Evolutionary conservation across 768 basidiomycete genomes (phyloP).

Genomic region (Cantharellus cinnabarinus): DNA sequence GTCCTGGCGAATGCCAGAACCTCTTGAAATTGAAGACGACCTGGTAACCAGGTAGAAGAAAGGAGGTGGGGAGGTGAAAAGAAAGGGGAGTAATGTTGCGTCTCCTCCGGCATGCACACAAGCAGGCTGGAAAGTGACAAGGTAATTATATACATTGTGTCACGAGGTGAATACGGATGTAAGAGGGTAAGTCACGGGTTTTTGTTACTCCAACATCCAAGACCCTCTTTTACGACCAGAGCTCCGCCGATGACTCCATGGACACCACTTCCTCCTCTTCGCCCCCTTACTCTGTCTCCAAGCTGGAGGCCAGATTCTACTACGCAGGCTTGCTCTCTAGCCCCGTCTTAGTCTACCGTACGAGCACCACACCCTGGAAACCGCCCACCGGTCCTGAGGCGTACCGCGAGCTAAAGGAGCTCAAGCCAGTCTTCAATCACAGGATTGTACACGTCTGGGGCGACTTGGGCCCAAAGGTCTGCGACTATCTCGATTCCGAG

Average conservation of each 20-base stretch:
- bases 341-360: conserved; percentile 15
- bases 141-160: not conserved
- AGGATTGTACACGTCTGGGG: conserved; percentile 9
- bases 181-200: no score
- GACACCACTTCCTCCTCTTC: not conserved
- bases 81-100: no score
- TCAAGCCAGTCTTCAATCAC: conserved; percentile 12
- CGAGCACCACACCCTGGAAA: conserved; percentile 11
- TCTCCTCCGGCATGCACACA: no score
- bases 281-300: not conserved
- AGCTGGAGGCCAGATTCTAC: conserved; percentile 11
- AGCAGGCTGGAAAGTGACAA: no score
- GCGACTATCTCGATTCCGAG: conserved; percentile 2
- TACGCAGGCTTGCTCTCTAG: conserved; percentile 16
- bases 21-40: no score
- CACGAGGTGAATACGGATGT: no score
- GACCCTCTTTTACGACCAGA: not conserved
- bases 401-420: conserved; percentile 13
- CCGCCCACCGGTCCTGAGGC: conserved; percentile 13
- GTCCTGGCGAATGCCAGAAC: no score
- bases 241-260: not conserved
- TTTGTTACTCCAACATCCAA: not conserved
- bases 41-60: no score
- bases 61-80: no score
- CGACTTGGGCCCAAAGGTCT: conserved; percentile 5